Evolutionary conservation across 2,329 filamentous ascomycete genomes (phyloP), one percentile per base, ranked within the genome.

Genomic region (Colletotrichum liriopes): DNA sequence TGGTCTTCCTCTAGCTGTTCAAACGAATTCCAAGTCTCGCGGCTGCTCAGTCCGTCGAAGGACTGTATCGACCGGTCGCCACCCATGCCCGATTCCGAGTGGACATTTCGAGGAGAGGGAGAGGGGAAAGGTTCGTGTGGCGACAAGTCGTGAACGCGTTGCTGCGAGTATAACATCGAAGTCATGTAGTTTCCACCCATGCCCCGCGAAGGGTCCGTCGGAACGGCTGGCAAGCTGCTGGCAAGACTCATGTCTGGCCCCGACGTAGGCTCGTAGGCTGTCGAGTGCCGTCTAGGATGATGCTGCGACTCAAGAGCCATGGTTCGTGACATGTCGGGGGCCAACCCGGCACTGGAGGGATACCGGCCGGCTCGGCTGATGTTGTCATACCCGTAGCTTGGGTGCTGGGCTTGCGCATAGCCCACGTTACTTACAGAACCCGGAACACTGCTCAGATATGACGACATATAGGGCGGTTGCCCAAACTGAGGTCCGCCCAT

Each of bases 1-100:
- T 72, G 70, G n/a, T 70, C 70, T 5, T 69, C 67, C 14, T 72
- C 70, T 14, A 72, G 8, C 23, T 55, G 59, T 32, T 72, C 70
- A 37, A 72, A 72, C 8, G 59, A 43, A 23, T 26, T 41, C 70
- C 70, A 72, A 11, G 52, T 54, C n/a, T 72, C 70, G 45, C 70
- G 70, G 16, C 39, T 41, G 4, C 52, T n/a, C 20, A 70, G 29
- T 16, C 55, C 66, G 29, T 72, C 70, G 29, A 72, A 71, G n/a
- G 29, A 20, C 35, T 60, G 70, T 37, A 67, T 20, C 20, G 49
- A 23, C 32, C 69, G 59, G 32, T 71, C 70, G 12, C 70, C 52
- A 2, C 70, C 66, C 37, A 72, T 8, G 12, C 66, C 60, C 7
- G 70, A 61, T 29, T 72, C 70, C 4, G 59, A 26, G n/a, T 72